Conservation (phyloP, 1,139 yeast genomes). For the Debaryomyces fabryi region DNA sequence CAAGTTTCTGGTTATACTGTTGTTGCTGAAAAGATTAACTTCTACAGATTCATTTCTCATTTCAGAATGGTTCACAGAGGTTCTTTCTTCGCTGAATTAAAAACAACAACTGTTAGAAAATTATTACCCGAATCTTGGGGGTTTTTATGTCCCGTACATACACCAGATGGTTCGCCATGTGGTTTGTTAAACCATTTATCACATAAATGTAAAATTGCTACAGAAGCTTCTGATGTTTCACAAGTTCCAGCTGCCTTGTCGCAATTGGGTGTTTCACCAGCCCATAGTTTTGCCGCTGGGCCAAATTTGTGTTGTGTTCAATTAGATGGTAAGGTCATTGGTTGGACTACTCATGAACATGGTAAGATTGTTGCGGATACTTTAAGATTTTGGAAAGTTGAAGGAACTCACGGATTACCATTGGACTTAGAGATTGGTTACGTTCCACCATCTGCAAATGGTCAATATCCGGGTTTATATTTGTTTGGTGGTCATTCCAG, state of each 20-base stretch:
- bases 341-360: constrained; percentile 92
- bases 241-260: constrained; percentile 67
- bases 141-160: constrained; percentile 97
- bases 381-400: constrained; percentile 89
- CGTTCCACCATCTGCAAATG: constrained; percentile 91
- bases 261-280: constrained; percentile 79
- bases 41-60: constrained; percentile 94
- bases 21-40: constrained; percentile 97
- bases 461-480: constrained; percentile 96
- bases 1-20: constrained; percentile 98
- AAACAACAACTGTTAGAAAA: constrained; percentile 96
- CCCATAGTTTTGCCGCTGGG: constrained; percentile 82
- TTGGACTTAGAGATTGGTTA: constrained; percentile 88
- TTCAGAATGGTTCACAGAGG: constrained; percentile 99
- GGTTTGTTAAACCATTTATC: constrained; percentile 96
- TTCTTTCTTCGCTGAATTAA: constrained; percentile 96
- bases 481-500: constrained; percentile 90
- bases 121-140: constrained; percentile 99
- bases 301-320: constrained; percentile 88
- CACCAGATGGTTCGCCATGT: constrained; percentile 99
- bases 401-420: constrained; percentile 77
- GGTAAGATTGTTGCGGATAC: constrained; percentile 89
- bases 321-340: constrained; percentile 88
- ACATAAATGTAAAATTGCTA: constrained; percentile 88
- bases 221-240: constrained; percentile 74